These are phyloP conservation scores for Penicillium pancosmium DNA, from an alignment of 495 filamentous ascomycete species.

Conservation along the genomic window DNA sequence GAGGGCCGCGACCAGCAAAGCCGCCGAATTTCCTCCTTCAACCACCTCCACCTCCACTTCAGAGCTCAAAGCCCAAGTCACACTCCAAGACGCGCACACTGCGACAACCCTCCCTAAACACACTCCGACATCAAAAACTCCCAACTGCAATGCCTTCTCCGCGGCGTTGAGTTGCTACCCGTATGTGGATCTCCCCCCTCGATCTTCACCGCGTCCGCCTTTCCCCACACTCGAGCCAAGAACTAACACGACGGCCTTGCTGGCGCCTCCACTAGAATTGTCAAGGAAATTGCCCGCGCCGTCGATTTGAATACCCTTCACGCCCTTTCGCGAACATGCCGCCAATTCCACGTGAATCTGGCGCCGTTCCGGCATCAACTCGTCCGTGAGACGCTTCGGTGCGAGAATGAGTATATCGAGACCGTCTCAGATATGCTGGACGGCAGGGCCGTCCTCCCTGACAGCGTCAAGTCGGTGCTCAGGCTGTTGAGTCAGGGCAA, in stretches of 20 bases:
- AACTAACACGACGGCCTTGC: not conserved
- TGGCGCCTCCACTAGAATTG: constrained; percentile 51
- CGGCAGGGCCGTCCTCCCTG: constrained; percentile 33
- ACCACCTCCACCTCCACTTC: constrained; percentile 15
- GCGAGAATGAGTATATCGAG: constrained; percentile 66
- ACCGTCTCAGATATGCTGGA: constrained; percentile 44
- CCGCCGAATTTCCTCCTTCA: constrained; percentile 7
- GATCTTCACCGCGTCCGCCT: not conserved
- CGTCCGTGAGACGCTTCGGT: constrained; percentile 72
- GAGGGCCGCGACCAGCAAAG: constrained; percentile 14
- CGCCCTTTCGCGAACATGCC: constrained; percentile 76
- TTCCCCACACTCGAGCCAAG: constrained; percentile 1
- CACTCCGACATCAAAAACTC: constrained; percentile 36
- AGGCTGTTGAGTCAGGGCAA: constrained; percentile 36
- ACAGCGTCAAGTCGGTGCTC: constrained; percentile 42
- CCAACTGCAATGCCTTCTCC: constrained; percentile 71
- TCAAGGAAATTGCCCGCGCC: constrained; percentile 68
- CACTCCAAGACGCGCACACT: not conserved
- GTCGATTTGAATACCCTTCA: constrained; percentile 87
- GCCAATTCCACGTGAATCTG: constrained; percentile 73
- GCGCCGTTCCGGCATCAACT: constrained; percentile 74
- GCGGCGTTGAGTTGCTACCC: constrained; percentile 87
- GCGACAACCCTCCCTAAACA: not conserved
- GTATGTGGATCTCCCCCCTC: constrained; percentile 51
- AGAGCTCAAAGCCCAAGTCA: constrained; percentile 31